Base-by-base conservation (phyloP, 345 rosid species). In the Eucalyptus marginata region DNA sequence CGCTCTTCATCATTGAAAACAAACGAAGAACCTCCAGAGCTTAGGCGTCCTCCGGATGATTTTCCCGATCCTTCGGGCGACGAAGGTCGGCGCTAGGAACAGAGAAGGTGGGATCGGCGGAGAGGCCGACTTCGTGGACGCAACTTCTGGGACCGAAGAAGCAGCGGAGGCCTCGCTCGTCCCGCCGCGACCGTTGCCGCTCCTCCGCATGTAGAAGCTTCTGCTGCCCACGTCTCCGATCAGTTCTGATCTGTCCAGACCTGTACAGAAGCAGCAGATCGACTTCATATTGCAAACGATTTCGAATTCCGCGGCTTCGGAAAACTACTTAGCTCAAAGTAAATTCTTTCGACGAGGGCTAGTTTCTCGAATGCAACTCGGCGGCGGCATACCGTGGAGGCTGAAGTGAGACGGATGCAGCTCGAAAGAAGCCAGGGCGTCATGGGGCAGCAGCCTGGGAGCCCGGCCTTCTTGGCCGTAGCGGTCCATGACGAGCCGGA, bases 351-450 rank as follows among this genome's bases (percentile, higher is more conserved):
- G 5, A 40, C 2, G 3, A 76, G 27, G 85, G 0, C n/a, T 5
- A 51, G 66, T 49, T 50, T 7, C 36, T 64, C 4, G 49, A 62
- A 62, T 20, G 31, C 64, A 25, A 4, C 62, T 49, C 83, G 12
- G 47, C 2, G 29, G 83, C 62, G 52, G 90, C 95, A 90, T 91
- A 95, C 99, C 89, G 85, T 93, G 96, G 88, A 97, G 95, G 92
- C 98, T 95, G 90, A 97, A 97, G 86, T 95, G 90, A 62, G 99
- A 97, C 18, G 90, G 94, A 87, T 95, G 97, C 91, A 97, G 88
- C 88, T 96, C 96, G 88, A 94, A 95, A 25, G 88, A 86, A 4
- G 92, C 64, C 12, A 89, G 86, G 15, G 89, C 88, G 58, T 90
- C 91, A 40, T 24, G 89, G 80, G 90, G 92, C 59, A 96, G 95